Base-by-base conservation (phyloP, 2,329 filamentous ascomycete genomes). In the Nothopassalora personata region DNA sequence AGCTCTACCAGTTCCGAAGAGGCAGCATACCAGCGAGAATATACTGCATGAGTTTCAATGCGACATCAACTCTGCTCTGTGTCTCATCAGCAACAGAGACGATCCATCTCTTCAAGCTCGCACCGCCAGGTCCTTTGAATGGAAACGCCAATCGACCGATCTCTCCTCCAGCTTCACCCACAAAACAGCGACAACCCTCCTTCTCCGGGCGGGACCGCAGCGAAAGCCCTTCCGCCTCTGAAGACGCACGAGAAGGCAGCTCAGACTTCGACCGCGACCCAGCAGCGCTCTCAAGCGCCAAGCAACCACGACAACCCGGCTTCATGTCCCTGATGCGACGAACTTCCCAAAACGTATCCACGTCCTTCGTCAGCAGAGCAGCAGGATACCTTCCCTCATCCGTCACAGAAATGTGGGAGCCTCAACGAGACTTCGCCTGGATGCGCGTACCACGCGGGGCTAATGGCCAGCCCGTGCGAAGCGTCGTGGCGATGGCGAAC, bases 31-130 rank as follows among this genome's bases (percentile, higher is more conserved):
- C 94, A 0, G 92, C 92, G 1, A 88, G 90, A 45, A 99, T 99
- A 67, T 97, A 92, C 77, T 96, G 91, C 83, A 97, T 99, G 91
- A 96, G 92, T 1, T 99, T 99, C 77, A 99, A 99, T 74, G 86
- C 91, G 53, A 91, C 89, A 60, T 96, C 92, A 2, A 96, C 92
- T 1, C 80, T 99, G 10, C 83, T 99, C 36, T 97, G 92, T 70
- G 92, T 99, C 45, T 97, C 94, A 5, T 97, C 93, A 3, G 92
- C 91, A 1, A 96, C 92, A 0, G 94, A 99, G 70, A 99, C 94
- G 0, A 88, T 99, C 9, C 94, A 99, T 73, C 91, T 99, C 54
- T 99, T 99, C 79, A 90, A 92, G 56, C 81, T 99, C 54, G 79
- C 75, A 54, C 80, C 83, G 49, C 74, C 76, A 2, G 58, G 60